A percentile compares a stretch with the other conserved stretches of the same genome.
phyloP scores from a whole-genome alignment of 805 yeast species.

The Yarrowia alimentaria region DNA sequence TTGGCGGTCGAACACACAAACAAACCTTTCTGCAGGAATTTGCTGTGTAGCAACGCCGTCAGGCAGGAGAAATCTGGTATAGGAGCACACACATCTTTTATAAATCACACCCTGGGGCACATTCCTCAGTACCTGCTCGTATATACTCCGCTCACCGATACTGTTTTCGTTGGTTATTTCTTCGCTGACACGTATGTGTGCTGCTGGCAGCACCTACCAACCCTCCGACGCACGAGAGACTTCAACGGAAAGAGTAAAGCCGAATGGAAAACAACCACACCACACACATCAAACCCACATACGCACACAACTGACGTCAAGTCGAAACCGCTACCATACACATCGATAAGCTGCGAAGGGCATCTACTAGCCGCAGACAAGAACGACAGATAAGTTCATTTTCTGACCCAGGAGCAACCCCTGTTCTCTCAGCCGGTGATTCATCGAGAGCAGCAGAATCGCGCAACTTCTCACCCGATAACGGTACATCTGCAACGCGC shows the following conservation, averaged over 20 bases:
- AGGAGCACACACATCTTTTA: too few species aligned
- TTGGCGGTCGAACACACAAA: conserved; percentile 1
- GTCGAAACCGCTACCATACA: neutral
- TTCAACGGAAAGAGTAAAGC: conserved; percentile 23
- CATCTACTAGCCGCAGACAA: neutral
- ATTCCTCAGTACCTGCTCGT: too few species aligned
- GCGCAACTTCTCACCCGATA: neutral
- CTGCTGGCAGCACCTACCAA: too few species aligned
- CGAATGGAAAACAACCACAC: conserved; percentile 18
- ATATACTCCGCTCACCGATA: too few species aligned
- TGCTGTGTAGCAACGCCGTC: conserved; percentile 22
- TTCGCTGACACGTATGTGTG: too few species aligned
- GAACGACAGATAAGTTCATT: neutral
- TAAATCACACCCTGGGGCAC: too few species aligned
- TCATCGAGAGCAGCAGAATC: neutral
- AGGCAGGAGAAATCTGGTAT: too few species aligned
- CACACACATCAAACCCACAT: conserved; percentile 17
- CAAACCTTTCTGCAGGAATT: conserved; percentile 17
- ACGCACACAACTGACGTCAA: conserved; percentile 2
- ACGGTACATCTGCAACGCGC: conserved; percentile 9
- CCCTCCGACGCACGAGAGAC: conserved; percentile 25
- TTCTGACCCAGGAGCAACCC: conserved; percentile 13
- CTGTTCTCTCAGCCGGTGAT: conserved; percentile 21
- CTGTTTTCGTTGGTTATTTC: too few species aligned
- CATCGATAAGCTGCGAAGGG: neutral